Evolutionary conservation across 345 rosid species (phyloP).

Genomic region (Syzygium grande): DNA sequence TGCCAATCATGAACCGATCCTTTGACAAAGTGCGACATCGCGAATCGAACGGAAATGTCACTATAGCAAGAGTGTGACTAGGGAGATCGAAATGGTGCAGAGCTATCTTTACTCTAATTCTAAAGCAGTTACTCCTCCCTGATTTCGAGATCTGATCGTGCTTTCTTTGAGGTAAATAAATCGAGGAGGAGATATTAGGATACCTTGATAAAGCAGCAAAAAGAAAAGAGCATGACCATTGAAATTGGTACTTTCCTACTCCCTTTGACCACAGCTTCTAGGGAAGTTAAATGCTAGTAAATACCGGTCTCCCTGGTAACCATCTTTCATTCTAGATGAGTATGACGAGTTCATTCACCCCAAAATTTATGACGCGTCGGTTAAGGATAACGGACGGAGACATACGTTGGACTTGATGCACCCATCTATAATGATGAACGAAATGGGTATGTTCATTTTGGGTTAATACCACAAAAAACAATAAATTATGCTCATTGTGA

Average conservation of each 20-base stretch:
- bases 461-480: background rate
- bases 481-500: background rate
- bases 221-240: background rate
- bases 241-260: background rate
- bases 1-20: background rate
- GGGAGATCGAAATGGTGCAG: background rate
- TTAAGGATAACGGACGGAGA: background rate
- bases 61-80: background rate
- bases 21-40: background rate
- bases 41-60: background rate
- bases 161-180: background rate
- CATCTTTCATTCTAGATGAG: background rate
- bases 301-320: background rate
- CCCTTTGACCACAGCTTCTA: background rate
- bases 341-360: background rate
- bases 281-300: background rate
- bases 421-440: background rate
- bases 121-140: background rate
- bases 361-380: background rate
- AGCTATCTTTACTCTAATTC: background rate
- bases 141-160: background rate
- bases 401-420: background rate
- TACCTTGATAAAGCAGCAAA: background rate
- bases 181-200: background rate
- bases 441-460: background rate